Conservation (phyloP, 2,329 filamentous ascomycete species). For the Epichloe gansuensis region DNA sequence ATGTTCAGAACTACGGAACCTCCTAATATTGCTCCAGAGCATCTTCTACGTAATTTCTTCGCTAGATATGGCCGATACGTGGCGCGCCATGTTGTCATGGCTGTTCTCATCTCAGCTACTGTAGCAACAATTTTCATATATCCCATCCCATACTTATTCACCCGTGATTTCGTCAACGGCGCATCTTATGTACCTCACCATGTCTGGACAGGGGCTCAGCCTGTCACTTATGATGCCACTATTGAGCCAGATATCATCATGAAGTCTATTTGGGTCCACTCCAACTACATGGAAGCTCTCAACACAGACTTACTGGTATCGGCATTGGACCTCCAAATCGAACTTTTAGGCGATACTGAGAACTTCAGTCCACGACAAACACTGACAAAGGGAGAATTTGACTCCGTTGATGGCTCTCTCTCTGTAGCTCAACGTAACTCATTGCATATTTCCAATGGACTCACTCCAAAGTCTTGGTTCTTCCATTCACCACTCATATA, state of each 20-base stretch:
- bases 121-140: conserved; percentile 60
- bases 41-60: conserved; percentile 53
- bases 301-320: conserved; percentile 50
- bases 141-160: conserved; percentile 63
- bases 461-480: conserved; percentile 56
- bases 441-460: conserved; percentile 45
- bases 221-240: conserved; percentile 38
- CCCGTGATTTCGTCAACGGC: conserved; percentile 56
- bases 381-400: conserved; percentile 13
- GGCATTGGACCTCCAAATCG: conserved; percentile 57
- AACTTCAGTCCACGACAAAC: conserved; percentile 37
- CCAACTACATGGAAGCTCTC: conserved; percentile 66
- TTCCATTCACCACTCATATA: conserved; percentile 75
- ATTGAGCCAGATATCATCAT: conserved; percentile 60
- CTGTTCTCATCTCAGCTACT: conserved; percentile 61
- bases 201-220: conserved; percentile 66
- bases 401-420: conserved; percentile 23
- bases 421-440: conserved; percentile 35
- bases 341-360: conserved; percentile 48
- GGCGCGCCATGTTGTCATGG: conserved; percentile 59
- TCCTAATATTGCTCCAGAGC: conserved; percentile 48
- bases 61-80: conserved; percentile 57
- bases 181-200: conserved; percentile 62
- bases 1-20: conserved; percentile 56
- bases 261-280: conserved; percentile 72